Base-by-base conservation (phyloP, 2,329 filamentous ascomycete species). In the Colletotrichum sp. region DNA sequence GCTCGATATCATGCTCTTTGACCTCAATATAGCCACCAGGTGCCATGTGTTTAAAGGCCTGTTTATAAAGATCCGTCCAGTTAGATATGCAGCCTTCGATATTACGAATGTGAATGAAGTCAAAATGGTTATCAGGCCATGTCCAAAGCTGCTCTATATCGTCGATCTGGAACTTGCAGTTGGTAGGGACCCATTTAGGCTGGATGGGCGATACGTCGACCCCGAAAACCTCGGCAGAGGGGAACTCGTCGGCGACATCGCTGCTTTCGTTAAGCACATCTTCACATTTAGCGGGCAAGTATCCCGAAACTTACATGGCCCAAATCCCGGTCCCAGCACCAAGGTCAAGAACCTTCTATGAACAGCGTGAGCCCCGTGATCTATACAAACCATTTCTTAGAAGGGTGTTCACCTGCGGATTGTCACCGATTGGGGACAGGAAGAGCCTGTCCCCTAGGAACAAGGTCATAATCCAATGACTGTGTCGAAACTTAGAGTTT, bases 21-120 rank as follows among this genome's bases (percentile, higher is more conserved):
- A 81, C 76, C 75, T 86, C 82, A 21, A 86, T 67, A 79, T 82
- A 86, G 10, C 89, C 92, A 13, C 91, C 92, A 0, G 92, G 91
- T 68, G 89, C 89, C n/a, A 92, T 85, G 67, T 90, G 87, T 70
- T 86, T 85, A 80, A 84, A 90, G 4, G 88, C 83, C 75, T 89
- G 88, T 59, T 84, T 81, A 72, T 92, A 88, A 7, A 93, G 81
- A 18, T 87, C 84, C 39, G 87, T 85, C 83, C 91, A 93, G 78
- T 92, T 90, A 5, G 85, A 82, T 72, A 93, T 88, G 72, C 88
- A 88, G 24, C 91, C 92, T 7, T 88, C 84, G 77, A 93, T 84
- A 78, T 90, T 86, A 30, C 90, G 89, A 15, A 90, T 89, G 80
- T 93, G 92, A 70, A 94, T 88, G 78, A 89, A 91, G 83, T 93